Evolutionary conservation across 305 asterid species (phyloP), one percentile per base, ranked within the genome.

Genomic region (Solanum aculeatissimum): DNA sequence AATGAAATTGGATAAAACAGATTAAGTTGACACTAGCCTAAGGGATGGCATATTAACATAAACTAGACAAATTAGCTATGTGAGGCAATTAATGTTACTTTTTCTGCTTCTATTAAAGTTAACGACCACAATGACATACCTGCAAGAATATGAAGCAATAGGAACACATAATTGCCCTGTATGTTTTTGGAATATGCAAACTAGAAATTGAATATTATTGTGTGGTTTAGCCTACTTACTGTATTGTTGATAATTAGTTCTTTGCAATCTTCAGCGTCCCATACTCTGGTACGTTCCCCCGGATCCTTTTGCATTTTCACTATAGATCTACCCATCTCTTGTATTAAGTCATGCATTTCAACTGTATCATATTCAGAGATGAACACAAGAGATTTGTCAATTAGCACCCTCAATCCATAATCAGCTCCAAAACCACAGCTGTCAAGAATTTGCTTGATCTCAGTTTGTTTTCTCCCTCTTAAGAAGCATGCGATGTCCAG

Each of bases 401-500:
- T 62, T 62, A 62, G 70, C 0, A 4, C 35, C 3, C 1, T 3
- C 68, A 60, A 60, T 60, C 70, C 4, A 1, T 1, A 0, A 0
- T 12, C 38, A 12, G 2, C 40, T 4, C 2, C 4, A 1, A 1
- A 13, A 62, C 0, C 18, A 25, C 12, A 62, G 11, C 70, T 62
- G 11, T 25, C 40, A 2, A 62, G 40, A 13, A 62, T 25, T 62
- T 12, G 4, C 7, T 0, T 1, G 70, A 23, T 4, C 4, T 6
- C 10, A 2, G 0, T 2, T 27, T 13, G 0, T 3, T 0, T 1
- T 0, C 0, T 6, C 18, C 70, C 70, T 63, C 70, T 6, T 1
- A 63, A 25, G n/a, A 14, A 60, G 18, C 68, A 60, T 11, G 68
- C 35, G 0, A 60, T 60, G 23, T 60, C 68, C 4, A 60, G 18